A percentile compares a stretch with the other conserved stretches of the same genome.
These are phyloP conservation scores for Amanita molliuscula DNA, from an alignment of 768 basidiomycete species.

Conservation along the genomic window DNA sequence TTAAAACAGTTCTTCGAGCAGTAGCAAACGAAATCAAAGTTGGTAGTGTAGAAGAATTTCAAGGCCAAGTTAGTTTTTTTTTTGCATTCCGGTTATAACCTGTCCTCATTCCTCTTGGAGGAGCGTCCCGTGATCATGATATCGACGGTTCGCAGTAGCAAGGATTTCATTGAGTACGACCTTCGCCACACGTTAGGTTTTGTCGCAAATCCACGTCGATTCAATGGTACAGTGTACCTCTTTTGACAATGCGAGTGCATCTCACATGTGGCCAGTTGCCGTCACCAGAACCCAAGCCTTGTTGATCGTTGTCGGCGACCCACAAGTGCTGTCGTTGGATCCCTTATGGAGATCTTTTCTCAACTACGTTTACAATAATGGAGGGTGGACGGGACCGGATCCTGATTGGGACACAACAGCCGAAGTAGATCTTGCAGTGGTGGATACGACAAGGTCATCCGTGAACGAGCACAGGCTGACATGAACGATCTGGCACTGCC, in stretches of 20 bases:
- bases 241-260: not conserved
- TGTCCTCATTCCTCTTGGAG: no score
- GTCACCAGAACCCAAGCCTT: slow-evolving; percentile 57
- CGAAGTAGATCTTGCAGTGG: slow-evolving; percentile 13
- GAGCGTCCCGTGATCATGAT: slow-evolving; percentile 50
- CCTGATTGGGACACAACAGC: slow-evolving; percentile 36
- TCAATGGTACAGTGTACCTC: slow-evolving; percentile 34
- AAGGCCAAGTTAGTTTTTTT: slow-evolving; percentile 40
- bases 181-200: slow-evolving; percentile 48
- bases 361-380: slow-evolving; percentile 41
- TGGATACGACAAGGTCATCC: slow-evolving; percentile 14
- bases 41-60: slow-evolving; percentile 61
- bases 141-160: slow-evolving; percentile 47
- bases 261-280: slow-evolving; percentile 33
- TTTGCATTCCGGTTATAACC: slow-evolving; percentile 21
- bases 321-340: slow-evolving; percentile 46
- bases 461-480: slow-evolving; percentile 16
- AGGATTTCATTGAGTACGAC: slow-evolving; percentile 37
- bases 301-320: slow-evolving; percentile 54
- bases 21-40: slow-evolving; percentile 37
- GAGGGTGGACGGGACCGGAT: slow-evolving; percentile 42
- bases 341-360: slow-evolving; percentile 54
- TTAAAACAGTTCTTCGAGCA: slow-evolving; percentile 22
- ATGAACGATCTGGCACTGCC: slow-evolving; percentile 24
- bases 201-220: slow-evolving; percentile 41